Base-by-base conservation (phyloP, 2,329 filamentous ascomycete species). In the Fusarium chlamydosporum region DNA sequence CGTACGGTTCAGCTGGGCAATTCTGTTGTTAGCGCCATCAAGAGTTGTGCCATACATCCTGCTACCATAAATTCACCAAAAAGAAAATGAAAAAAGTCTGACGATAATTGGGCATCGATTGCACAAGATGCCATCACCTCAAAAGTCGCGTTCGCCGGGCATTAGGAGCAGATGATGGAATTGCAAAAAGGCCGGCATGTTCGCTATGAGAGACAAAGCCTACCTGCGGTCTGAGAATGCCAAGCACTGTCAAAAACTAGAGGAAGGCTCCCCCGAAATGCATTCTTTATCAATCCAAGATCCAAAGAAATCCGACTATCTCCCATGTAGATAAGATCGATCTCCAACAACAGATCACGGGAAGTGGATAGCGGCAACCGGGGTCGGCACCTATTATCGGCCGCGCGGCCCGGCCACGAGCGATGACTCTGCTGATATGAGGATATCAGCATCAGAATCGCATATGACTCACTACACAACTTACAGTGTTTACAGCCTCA, bases 221-320 rank as follows among this genome's bases (percentile, higher is more conserved):
- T 23, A 41, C 12, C 10, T 4, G 16, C 11, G 6, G 27, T 9
- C 11, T 9, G 46, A 42, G 1, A 27, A 13, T 23, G 29, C 13
- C 26, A 11, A 23, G 23, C 12, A 23, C 12, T 6, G 7, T 29
- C 3, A 7, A 15, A 37, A 15, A 15, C 5, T 26, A 43, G 16
- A 20, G 4, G 15, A 40, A 3, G 23, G 4, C 23, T 6, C 3
- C n/a, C 34, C 12, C 12, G 12, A 26, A 47, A 15, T 13, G 13
- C 37, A 38, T 33, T 20, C 13, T 42, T 72, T 71, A 71, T 70
- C 68, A 74, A 74, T 71, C 67, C 66, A 18, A 13, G 8, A 74
- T 71, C 67, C 66, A 18, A 13, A 10, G 34, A 57, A 47, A 48
- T 45, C 42, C 16, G 27, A 27, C 41, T 34, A 64, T 59, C 51